Evolutionary conservation across 2,329 filamentous ascomycete genomes (phyloP).

Genomic region (Lizonia empirigonia): DNA sequence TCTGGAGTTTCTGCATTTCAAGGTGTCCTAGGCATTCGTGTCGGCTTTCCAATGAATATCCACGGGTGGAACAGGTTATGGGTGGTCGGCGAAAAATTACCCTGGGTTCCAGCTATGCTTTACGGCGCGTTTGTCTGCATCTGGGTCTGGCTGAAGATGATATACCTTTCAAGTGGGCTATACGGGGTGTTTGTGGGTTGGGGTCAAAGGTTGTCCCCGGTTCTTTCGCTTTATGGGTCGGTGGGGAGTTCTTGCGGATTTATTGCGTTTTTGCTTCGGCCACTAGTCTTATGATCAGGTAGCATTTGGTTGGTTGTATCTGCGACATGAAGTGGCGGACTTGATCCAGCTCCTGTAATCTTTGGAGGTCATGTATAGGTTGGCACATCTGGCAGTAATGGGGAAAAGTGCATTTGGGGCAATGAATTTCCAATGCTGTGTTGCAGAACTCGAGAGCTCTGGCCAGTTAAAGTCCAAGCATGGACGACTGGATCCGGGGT

Average conservation of each 20-base stretch:
- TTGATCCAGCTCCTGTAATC: constrained; percentile 25
- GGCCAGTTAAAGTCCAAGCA: constrained; percentile 7
- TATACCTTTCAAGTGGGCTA: constrained; percentile 39
- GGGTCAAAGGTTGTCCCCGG: constrained; percentile 31
- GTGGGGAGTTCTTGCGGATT: constrained; percentile 34
- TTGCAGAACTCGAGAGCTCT: neutral
- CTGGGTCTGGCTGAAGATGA: constrained; percentile 35
- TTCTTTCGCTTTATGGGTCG: constrained; percentile 26
- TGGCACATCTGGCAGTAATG: constrained; percentile 35
- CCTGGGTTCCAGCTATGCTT: constrained; percentile 39
- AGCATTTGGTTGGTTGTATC: constrained; percentile 25
- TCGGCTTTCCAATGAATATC: constrained; percentile 43
- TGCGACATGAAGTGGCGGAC: constrained; percentile 20
- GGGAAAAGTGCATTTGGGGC: constrained; percentile 36
- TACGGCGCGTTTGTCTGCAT: constrained; percentile 42
- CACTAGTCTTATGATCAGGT: constrained; percentile 16
- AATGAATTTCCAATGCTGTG: neutral
- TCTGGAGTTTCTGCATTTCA: constrained; percentile 52
- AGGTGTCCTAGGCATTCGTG: constrained; percentile 50
- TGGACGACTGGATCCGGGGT: constrained; percentile 10
- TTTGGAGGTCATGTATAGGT: constrained; percentile 29
- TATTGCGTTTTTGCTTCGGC: constrained; percentile 23
- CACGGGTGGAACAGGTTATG: constrained; percentile 42
- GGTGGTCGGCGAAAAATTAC: constrained; percentile 43
- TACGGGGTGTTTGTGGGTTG: constrained; percentile 38